Base-by-base conservation (phyloP, 805 yeast genomes). In the Candida namnaoensis region DNA sequence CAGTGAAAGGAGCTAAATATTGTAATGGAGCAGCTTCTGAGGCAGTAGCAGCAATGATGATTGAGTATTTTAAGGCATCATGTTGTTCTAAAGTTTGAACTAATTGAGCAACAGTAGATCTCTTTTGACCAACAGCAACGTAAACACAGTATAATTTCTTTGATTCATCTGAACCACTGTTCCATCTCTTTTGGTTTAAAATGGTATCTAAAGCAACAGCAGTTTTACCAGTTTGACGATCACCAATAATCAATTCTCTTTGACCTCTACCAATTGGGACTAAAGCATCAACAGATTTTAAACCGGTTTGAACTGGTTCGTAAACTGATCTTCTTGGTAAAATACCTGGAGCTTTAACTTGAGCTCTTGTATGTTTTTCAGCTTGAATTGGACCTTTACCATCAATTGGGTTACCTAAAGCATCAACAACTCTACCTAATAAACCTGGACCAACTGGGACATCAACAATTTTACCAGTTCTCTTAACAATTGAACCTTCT, bases 231-330 rank as follows among this genome's bases (percentile, higher is more conserved):
- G 99, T 93, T 80, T 93, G 99, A 81, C 99, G 91, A 74, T 91
- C 99, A 83, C 99, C 99, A 68, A 91, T 91, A 65, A 91, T 91
- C 85, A 93, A 78, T 80, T 93, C 99, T 87, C 99, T 93, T 78
- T 93, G 99, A 72, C 99, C 99, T 85, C 99, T 93, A 69, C 99
- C 99, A 61, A 93, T 73, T 72, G 99, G 99, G 72, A 93, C 99
- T 64, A 93, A 82, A 67, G 99, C 91, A 69, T 93, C 99, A 60
- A 93, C 96, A 51, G 97, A 82, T 80, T 93, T 93, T 67, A 93
- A 83, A 83, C 99, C 99, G 63, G 99, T 91, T 79, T 93, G 99
- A 84, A 93, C 93, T 69, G 99, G 99, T 81, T 93, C 99, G 77
- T 69, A 81, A 57, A 93, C 99, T 49, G 97, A 88, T 64, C 83